These are phyloP conservation scores for Debaryomyces sp. DNA, from an alignment of 1,139 yeast species.

Conservation along the genomic window DNA sequence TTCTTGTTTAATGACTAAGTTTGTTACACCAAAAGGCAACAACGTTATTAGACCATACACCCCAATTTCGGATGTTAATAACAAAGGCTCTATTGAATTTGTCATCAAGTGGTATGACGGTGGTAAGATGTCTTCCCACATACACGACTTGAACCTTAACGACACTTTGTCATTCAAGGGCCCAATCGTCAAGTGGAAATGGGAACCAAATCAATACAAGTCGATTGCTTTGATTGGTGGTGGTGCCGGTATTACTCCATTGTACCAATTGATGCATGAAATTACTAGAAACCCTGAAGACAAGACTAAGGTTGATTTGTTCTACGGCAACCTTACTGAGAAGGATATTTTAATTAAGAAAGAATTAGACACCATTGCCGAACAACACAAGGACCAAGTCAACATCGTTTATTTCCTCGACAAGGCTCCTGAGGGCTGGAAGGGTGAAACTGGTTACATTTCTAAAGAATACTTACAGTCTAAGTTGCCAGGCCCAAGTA, in stretches of 20 bases:
- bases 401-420: conserved; percentile 71
- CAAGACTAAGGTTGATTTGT: conserved; percentile 67
- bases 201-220: conserved; percentile 82
- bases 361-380: conserved; percentile 73
- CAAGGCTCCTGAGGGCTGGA: conserved; percentile 76
- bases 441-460: conserved; percentile 80
- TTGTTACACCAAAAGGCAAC: conserved; percentile 79
- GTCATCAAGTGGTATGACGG: conserved; percentile 81
- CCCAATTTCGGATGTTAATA: conserved; percentile 73
- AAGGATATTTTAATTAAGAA: conserved; percentile 79
- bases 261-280: conserved; percentile 85
- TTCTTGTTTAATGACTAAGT: conserved; percentile 79
- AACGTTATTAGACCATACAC: conserved; percentile 97
- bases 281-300: conserved; percentile 77
- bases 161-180: conserved; percentile 94
- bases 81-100: conserved; percentile 76
- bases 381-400: conserved; percentile 65
- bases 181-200: conserved; percentile 89
- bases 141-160: conserved; percentile 68
- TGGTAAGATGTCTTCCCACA: conserved; percentile 84
- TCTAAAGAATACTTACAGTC: conserved; percentile 73
- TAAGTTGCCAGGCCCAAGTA: conserved; percentile 65
- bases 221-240: conserved; percentile 90
- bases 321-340: conserved; percentile 78
- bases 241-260: conserved; percentile 95